phyloP scores from a whole-genome alignment of 495 filamentous ascomycete species.

The Diplogelasinospora grovesii region DNA sequence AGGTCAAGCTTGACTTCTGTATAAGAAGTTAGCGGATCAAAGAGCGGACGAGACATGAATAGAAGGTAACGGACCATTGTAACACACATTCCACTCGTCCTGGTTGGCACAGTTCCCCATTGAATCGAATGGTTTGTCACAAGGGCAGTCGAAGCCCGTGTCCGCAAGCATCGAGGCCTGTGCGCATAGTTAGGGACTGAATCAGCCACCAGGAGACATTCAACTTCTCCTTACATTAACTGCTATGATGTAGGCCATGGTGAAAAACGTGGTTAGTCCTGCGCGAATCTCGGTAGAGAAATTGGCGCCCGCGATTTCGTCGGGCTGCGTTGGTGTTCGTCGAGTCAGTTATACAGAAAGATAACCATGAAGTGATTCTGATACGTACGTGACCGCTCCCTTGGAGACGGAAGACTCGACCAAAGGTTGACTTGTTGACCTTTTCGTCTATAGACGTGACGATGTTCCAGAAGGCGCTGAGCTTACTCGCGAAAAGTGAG shows the following conservation, averaged over 20 bases:
- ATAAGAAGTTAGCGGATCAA: neutral
- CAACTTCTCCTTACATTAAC: constrained; percentile 46
- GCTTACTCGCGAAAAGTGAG: neutral
- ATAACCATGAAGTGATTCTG: constrained; percentile 6
- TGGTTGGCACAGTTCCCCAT: constrained; percentile 39
- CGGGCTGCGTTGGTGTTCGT: constrained; percentile 40
- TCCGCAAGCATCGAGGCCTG: constrained; percentile 50
- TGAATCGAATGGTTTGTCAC: constrained; percentile 32
- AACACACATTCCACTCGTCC: constrained; percentile 39
- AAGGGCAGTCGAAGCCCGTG: constrained; percentile 65
- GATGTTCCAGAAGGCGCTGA: neutral
- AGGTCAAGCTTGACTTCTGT: constrained; percentile 64
- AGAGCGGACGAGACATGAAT: too few relatives aligned
- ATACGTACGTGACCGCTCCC: constrained; percentile 58
- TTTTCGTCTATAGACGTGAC: constrained; percentile 2
- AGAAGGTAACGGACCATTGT: constrained; percentile 19
- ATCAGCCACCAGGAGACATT: constrained; percentile 41
- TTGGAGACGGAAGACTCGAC: constrained; percentile 64
- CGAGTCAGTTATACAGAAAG: neutral
- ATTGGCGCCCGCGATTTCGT: constrained; percentile 48
- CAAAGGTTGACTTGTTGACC: constrained; percentile 47
- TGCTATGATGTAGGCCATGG: constrained; percentile 76
- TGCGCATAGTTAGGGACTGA: constrained; percentile 20
- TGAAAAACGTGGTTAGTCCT: constrained; percentile 78
- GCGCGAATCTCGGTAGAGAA: constrained; percentile 75